These are phyloP conservation scores for Buddleja alternifolia DNA, from an alignment of 257 asterid species.

Conservation along the genomic window DNA sequence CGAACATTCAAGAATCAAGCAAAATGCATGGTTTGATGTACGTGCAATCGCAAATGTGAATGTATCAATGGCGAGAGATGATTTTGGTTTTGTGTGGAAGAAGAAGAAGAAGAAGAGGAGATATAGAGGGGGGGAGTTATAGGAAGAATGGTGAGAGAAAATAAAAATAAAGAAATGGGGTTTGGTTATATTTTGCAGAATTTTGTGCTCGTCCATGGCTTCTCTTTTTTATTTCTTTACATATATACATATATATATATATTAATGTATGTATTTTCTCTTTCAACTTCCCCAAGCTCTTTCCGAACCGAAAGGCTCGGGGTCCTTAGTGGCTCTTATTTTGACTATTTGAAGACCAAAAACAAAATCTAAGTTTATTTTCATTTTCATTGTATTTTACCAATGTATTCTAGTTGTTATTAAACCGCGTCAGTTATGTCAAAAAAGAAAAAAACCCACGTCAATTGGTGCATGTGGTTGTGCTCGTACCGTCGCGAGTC, in stretches of 20 bases:
- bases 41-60: conserved; percentile 13
- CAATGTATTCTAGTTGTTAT: too few relatives aligned
- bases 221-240: background rate
- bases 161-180: conserved; percentile 16
- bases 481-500: too few relatives aligned
- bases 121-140: conserved; percentile 40
- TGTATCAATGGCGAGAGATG: conserved; percentile 28
- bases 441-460: too few relatives aligned
- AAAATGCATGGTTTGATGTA: conserved; percentile 28
- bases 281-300: conserved; percentile 35
- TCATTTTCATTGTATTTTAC: too few relatives aligned
- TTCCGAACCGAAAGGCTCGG: conserved; percentile 61
- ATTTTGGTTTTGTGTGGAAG: conserved; percentile 33
- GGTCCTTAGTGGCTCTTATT: conserved; percentile 25
- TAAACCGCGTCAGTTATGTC: too few relatives aligned
- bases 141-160: conserved; percentile 28
- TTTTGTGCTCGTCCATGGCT: conserved; percentile 33
- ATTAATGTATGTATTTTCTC: conserved; percentile 16
- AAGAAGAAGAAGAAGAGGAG: conserved; percentile 33
- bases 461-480: too few relatives aligned
- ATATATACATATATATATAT: too few relatives aligned
- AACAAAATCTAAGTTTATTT: background rate
- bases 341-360: background rate
- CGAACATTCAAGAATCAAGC: conserved; percentile 26
- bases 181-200: conserved; percentile 20